These are phyloP conservation scores for Acmispon strigosus DNA, from an alignment of 306 rosid species.

Conservation along the genomic window DNA sequence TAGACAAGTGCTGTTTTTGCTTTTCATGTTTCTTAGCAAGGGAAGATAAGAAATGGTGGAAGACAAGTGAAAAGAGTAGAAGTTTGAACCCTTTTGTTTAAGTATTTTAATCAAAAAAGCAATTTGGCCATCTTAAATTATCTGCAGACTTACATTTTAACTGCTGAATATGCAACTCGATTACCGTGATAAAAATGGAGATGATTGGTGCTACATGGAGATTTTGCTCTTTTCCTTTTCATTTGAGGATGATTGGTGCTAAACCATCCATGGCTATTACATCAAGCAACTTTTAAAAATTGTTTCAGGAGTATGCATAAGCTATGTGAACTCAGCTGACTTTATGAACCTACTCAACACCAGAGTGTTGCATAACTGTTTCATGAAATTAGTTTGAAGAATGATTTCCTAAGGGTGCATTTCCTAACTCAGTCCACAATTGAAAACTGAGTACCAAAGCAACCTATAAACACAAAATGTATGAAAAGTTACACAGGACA, in stretches of 20 bases:
- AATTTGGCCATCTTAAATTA: too few species aligned
- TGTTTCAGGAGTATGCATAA: neutral
- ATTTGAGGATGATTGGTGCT: too few species aligned
- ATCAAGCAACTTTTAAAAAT: neutral
- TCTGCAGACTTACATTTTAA: too few species aligned
- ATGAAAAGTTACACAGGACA: neutral
- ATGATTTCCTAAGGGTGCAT: neutral
- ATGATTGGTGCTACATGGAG: too few species aligned
- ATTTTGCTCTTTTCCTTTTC: neutral
- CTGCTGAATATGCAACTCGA: too few species aligned
- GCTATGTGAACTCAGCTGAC: neutral
- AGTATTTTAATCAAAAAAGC: too few species aligned
- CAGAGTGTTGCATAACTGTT: neutral
- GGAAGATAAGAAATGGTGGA: too few species aligned
- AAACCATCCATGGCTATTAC: neutral
- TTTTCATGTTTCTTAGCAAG: too few species aligned
- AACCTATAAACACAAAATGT: neutral
- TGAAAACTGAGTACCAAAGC: neutral
- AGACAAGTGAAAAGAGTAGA: too few species aligned
- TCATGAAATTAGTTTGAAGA: neutral
- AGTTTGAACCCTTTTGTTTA: too few species aligned
- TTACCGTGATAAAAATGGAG: too few species aligned
- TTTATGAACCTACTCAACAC: neutral
- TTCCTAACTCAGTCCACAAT: neutral
- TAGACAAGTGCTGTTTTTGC: too few species aligned